Base-by-base conservation (phyloP, 345 rosid species). In the Cardamine resedifolia region DNA sequence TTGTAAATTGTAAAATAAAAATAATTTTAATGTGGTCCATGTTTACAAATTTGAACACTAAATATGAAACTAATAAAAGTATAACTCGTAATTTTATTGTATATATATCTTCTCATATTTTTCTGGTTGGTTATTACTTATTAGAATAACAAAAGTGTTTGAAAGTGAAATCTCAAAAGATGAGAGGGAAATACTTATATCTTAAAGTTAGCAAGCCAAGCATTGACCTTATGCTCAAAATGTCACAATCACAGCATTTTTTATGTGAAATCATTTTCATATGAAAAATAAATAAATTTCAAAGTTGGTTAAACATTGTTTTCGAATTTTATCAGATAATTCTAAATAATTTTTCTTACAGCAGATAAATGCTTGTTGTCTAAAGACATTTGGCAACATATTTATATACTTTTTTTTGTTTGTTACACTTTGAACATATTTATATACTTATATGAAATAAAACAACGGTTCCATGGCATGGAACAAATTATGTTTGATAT, bases 241-340 rank as follows among this genome's bases (percentile, higher is more conserved):
- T 57, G 58, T 73, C 52, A 27, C 53, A 18, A 19, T 66, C 66
- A 27, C 43, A 57, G 33, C 31, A 56, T 31, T 47, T 33, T 65
- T 18, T 15, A 15, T 19, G 15, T 53, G 2, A 64, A 41, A 14
- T 51, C 43, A 56, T 65, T 57, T 56, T 57, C 72, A 10, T 10
- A 23, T 12, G 2, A 33, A 30, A 44, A 53, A 21, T 43, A 1
- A 34, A 19, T 16, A 45, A 64, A 9, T 2, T 31, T 56, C 14
- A 1, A 74, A 58, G 66, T 57, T 66, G 21, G 70, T 57, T 72
- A 53, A 64, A 65, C 70, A 58, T 57, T 72, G 62, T 36, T 65
- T 58, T 66, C 66, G 51, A 58, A 64, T 64, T 64, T 45, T 34
- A 59, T 51, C 15, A 33, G 16, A 52, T 28, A 14, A 1, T 2